Base-by-base conservation (phyloP, 768 basidiomycete genomes). In the Boletus subparvulus region DNA sequence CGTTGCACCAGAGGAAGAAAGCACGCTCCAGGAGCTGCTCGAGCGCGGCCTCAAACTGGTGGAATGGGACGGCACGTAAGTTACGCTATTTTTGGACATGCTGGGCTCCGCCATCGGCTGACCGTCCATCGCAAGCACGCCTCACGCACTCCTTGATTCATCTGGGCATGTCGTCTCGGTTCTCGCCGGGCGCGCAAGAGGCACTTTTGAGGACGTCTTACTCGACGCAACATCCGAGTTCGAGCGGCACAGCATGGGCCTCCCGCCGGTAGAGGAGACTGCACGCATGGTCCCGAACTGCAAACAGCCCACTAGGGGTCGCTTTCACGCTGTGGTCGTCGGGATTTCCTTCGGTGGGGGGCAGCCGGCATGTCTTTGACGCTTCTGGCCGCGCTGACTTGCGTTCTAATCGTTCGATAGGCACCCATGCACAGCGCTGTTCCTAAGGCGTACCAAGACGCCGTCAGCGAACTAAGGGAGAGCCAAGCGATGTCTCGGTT, bases 31-130 rank as follows among this genome's bases (percentile, higher is more conserved):
- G 9, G 35, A 40, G 3, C n/a, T 49, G 0, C 32, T 45, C 0
- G 1, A 35, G 9, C 5, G 5, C 1, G 33, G 54, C 1, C 32
- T 17, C 8, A 10, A 11, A 4, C 33, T 59, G 4, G 6, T 59
- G 2, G 5, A 47, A 3, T 59, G 58, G 53, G 47, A 59, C 10
- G 54, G 58, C 5, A 13, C 7, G 57, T 55, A 4, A 55, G 57
- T 44, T 6, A 17, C 7, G 7, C 3, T 28, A 28, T 28, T 28
- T 6, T 28, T 28, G 3, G 26, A 28, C 26, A 28, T 21, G 26
- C 26, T 28, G 26, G 26, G 16, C 2, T 13, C 6, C 13, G 5
- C 5, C 14, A 8, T 4, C 2, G 30, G 9, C 11, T 17, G 4
- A 21, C 21, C 21, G 21, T 21, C 2, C 4, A 4, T 9, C 30